Percentiles rank a stretch among this genome's conserved stretches.
phyloP scores from a whole-genome alignment of 179 eudicot species.

The Carnegiea gigantea region DNA sequence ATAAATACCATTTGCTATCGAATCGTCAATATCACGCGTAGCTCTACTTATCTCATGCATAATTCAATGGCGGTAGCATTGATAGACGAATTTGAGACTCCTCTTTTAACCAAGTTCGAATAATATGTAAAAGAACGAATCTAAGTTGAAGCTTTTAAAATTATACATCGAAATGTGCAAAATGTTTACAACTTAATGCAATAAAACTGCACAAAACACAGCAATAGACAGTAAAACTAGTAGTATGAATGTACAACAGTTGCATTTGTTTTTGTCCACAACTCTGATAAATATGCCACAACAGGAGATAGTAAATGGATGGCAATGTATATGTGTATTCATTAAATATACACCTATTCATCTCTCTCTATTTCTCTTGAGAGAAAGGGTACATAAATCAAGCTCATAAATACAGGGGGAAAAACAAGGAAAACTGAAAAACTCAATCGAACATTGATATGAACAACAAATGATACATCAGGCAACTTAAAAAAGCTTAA shows the following conservation, averaged over 20 bases:
- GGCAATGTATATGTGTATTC: background rate
- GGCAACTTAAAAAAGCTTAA: conserved; percentile 18
- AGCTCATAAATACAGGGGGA: background rate
- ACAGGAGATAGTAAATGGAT: conserved; percentile 15
- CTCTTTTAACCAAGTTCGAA: too few relatives aligned
- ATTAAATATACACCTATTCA: conserved; percentile 18
- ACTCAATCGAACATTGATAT: conserved; percentile 18
- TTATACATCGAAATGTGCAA: too few relatives aligned
- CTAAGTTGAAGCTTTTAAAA: too few relatives aligned
- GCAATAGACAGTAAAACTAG: background rate
- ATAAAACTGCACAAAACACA: too few relatives aligned
- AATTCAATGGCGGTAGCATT: too few relatives aligned
- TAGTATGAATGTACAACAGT: background rate
- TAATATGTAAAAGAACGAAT: too few relatives aligned
- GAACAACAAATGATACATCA: conserved; percentile 26
- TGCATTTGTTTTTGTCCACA: conserved; percentile 16
- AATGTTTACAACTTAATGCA: too few relatives aligned
- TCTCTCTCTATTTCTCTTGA: conserved; percentile 16
- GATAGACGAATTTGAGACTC: too few relatives aligned
- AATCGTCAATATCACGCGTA: too few relatives aligned
- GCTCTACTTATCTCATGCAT: too few relatives aligned
- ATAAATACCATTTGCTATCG: too few relatives aligned
- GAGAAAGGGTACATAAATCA: conserved; percentile 26
- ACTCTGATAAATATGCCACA: conserved; percentile 10
- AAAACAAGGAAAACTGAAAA: background rate